phyloP scores from a whole-genome alignment of 768 basidiomycete species.

The Auriscalpium orientale region DNA sequence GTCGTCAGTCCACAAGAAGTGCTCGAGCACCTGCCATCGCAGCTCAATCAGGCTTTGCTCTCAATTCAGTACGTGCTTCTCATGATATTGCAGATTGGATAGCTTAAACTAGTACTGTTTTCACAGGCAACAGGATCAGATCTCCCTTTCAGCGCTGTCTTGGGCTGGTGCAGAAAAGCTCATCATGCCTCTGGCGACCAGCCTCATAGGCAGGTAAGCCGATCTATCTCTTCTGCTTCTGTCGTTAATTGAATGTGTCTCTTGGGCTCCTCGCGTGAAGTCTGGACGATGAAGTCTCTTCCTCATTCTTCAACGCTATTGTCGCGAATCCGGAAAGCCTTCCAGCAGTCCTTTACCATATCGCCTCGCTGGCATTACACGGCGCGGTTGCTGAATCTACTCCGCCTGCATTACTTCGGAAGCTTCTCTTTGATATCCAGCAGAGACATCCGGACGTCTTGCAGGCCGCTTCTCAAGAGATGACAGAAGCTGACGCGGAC shows the following conservation, averaged over 20 bases:
- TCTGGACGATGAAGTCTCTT: conserved; percentile 23
- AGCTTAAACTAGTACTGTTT: no score
- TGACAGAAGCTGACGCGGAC: conserved; percentile 24
- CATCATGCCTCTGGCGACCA: conserved; percentile 41
- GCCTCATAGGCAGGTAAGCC: conserved; percentile 35
- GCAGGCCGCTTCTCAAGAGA: conserved; percentile 31
- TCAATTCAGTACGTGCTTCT: background rate
- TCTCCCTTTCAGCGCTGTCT: conserved; percentile 30
- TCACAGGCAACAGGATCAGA: no score
- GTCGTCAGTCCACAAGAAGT: conserved; percentile 58
- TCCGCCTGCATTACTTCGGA: conserved; percentile 3
- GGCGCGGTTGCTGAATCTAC: conserved; percentile 5
- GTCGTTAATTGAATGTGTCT: background rate
- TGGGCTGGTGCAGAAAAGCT: conserved; percentile 53
- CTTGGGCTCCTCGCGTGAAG: conserved; percentile 13
- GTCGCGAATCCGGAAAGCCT: conserved; percentile 22
- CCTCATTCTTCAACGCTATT: conserved; percentile 23
- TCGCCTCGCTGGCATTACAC: conserved; percentile 10
- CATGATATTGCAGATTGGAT: background rate
- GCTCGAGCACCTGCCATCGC: conserved; percentile 33
- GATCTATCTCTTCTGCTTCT: background rate
- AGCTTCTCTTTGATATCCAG: conserved; percentile 48
- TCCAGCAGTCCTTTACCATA: conserved; percentile 12
- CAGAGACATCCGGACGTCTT: conserved; percentile 57
- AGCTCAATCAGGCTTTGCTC: conserved; percentile 4